Evolutionary conservation across 2,329 filamentous ascomycete species (phyloP).

Genomic region (Penicillium sp.): DNA sequence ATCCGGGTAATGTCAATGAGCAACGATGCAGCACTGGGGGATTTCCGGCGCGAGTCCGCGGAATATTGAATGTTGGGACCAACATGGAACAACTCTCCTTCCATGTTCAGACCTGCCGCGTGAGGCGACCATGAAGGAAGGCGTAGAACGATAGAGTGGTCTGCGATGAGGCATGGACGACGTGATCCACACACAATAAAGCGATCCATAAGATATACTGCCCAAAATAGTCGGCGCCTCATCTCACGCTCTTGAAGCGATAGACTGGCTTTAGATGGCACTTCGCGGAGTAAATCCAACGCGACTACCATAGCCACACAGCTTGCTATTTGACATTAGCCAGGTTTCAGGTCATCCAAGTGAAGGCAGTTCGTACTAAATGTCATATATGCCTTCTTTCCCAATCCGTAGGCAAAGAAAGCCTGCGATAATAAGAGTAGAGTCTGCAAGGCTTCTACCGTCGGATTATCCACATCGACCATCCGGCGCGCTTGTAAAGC

Average conservation of each 20-base stretch:
- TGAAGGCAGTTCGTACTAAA: constrained; percentile 56
- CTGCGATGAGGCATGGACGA: constrained; percentile 75
- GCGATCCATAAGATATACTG: constrained; percentile 83
- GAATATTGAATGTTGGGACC: constrained; percentile 76
- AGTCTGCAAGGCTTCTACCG: constrained; percentile 74
- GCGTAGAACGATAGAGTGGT: constrained; percentile 73
- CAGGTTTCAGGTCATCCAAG: not conserved
- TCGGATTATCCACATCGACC: constrained; percentile 78
- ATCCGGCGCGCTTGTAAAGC: constrained; percentile 67
- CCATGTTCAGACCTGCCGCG: constrained; percentile 61
- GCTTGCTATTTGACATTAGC: constrained; percentile 53
- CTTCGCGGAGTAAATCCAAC: constrained; percentile 76
- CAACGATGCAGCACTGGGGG: constrained; percentile 75
- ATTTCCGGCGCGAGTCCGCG: constrained; percentile 67
- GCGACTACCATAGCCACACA: constrained; percentile 82
- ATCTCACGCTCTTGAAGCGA: constrained; percentile 72
- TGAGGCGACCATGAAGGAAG: constrained; percentile 73
- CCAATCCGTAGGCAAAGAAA: constrained; percentile 74
- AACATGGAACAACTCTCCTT: constrained; percentile 80
- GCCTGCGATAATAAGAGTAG: constrained; percentile 73
- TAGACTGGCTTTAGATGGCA: constrained; percentile 63
- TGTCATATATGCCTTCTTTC: constrained; percentile 85
- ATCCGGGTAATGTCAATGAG: constrained; percentile 83
- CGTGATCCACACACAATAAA: constrained; percentile 80
- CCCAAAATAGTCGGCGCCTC: constrained; percentile 81